Percentiles rank a stretch among this genome's conserved stretches.
These are phyloP conservation scores for Tothia fuscella DNA, from an alignment of 2,329 filamentous ascomycete genomes.

Conservation along the genomic window DNA sequence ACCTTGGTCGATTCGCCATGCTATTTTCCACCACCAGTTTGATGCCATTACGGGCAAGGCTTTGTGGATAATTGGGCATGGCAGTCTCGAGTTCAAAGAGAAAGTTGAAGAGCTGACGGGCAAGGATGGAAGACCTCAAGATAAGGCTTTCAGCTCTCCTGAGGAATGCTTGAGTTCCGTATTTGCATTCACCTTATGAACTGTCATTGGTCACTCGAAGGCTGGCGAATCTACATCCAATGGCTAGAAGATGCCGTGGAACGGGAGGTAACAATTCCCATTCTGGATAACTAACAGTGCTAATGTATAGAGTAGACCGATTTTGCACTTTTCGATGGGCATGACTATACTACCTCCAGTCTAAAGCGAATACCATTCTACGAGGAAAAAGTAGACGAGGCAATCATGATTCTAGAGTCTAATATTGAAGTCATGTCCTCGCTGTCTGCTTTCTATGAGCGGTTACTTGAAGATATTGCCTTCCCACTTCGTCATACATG, in stretches of 20 bases:
- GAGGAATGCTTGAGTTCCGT: conserved; percentile 26
- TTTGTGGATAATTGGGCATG: conserved; percentile 32
- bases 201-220: conserved; percentile 29
- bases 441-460: conserved; percentile 15
- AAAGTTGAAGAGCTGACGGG: conserved; percentile 22
- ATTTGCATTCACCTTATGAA: conserved; percentile 27
- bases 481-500: conserved; percentile 15
- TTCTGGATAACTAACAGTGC: background rate
- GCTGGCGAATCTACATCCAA: conserved; percentile 32
- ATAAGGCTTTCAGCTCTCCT: conserved; percentile 21
- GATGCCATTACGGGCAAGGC: conserved; percentile 24
- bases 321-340: background rate
- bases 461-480: conserved; percentile 13
- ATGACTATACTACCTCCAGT: conserved; percentile 13
- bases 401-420: conserved; percentile 25
- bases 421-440: conserved; percentile 27
- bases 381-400: conserved; percentile 27
- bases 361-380: conserved; percentile 23
- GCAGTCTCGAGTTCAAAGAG: conserved; percentile 16
- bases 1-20: conserved; percentile 28
- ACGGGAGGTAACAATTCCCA: conserved; percentile 16
- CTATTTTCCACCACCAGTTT: conserved; percentile 29
- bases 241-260: conserved; percentile 27
- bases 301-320: background rate
- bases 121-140: conserved; percentile 19